Conservation (phyloP, 2,329 filamentous ascomycete species). For the Neofusicoccum sp. region DNA sequence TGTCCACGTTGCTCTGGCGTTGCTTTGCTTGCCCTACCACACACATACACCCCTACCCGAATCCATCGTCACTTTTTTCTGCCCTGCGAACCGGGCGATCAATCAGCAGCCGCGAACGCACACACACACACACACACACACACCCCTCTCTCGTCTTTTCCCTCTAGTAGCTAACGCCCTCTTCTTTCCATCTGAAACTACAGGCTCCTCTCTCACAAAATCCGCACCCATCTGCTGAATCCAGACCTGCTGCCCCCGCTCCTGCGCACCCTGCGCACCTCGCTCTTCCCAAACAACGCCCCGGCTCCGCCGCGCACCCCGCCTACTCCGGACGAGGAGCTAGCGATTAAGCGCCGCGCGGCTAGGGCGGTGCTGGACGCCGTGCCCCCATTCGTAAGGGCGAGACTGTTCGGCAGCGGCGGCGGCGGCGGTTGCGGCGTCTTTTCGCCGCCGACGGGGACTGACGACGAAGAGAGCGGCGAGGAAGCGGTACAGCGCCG, state of each 20-base stretch:
- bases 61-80: neutral
- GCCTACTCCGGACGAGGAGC: constrained; percentile 61
- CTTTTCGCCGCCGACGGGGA: neutral
- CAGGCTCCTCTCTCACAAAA: constrained; percentile 51
- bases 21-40: constrained; percentile 9
- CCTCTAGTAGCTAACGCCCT: constrained; percentile 22
- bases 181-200: constrained; percentile 25
- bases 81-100: neutral
- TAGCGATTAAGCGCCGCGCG: constrained; percentile 67
- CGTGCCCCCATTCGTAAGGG: constrained; percentile 49
- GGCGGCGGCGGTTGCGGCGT: neutral
- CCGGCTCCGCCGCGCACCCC: constrained; percentile 65
- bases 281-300: constrained; percentile 84
- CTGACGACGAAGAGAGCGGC: neutral
- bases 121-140: neutral
- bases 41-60: neutral
- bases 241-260: constrained; percentile 48
- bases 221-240: constrained; percentile 46
- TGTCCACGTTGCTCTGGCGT: neutral
- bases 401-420: constrained; percentile 31
- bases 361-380: constrained; percentile 59
- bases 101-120: neutral
- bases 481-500: constrained; percentile 24
- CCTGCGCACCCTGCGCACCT: constrained; percentile 71
- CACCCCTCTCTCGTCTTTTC: too few species aligned